phyloP scores from a whole-genome alignment of 2,329 filamentous ascomycete genomes.

The Trichoderma arundinaceum region DNA sequence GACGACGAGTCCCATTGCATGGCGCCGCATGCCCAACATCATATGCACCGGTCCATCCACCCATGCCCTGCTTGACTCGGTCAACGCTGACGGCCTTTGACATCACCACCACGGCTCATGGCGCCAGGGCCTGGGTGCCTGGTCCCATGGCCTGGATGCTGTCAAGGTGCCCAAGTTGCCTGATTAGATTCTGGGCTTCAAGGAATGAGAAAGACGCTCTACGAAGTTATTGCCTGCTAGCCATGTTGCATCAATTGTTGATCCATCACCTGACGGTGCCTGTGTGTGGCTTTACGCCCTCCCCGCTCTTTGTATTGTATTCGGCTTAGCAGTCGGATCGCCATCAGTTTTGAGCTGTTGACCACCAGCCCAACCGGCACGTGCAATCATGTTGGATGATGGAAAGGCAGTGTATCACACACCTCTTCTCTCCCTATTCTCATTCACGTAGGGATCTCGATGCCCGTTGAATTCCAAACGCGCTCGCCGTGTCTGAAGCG shows the following conservation, averaged over 20 bases:
- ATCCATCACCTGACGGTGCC: conserved; percentile 22
- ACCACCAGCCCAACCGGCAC: conserved; percentile 4
- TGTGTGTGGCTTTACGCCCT: neutral
- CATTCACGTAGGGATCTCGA: conserved; percentile 1
- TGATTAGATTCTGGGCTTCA: neutral
- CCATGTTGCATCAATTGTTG: neutral
- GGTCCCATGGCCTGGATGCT: conserved; percentile 12
- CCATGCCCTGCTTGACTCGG: conserved; percentile 6
- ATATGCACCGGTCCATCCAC: conserved; percentile 19
- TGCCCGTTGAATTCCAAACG: conserved; percentile 5
- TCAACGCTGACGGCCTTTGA: conserved; percentile 11
- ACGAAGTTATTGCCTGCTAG: too few species aligned
- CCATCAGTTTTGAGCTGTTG: neutral
- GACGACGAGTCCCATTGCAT: conserved; percentile 1
- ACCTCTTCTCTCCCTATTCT: neutral
- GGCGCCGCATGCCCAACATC: conserved; percentile 10
- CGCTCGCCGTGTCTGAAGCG: neutral
- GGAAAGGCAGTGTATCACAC: neutral
- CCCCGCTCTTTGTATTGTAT: conserved; percentile 10
- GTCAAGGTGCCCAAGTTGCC: neutral
- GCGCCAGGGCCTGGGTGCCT: too few species aligned
- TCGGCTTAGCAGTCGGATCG: neutral
- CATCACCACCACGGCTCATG: conserved; percentile 4
- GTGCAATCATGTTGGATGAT: neutral
- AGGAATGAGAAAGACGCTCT: neutral